phyloP scores from a whole-genome alignment of 2,329 filamentous ascomycete genomes.

The Stagonosporopsis vannaccii region DNA sequence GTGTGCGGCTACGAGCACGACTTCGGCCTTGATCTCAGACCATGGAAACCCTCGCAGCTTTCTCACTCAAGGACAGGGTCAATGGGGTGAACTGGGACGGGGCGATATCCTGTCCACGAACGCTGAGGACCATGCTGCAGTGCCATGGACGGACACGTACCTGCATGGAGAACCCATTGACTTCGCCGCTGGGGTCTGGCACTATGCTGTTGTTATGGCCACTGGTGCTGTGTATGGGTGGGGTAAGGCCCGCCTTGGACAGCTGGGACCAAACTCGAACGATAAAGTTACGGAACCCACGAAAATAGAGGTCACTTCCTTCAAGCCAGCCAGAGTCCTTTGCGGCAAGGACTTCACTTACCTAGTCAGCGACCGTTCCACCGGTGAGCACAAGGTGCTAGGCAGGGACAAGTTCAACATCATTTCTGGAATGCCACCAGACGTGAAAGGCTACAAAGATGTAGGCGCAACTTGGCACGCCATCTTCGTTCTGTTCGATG shows the following conservation, averaged over 20 bases:
- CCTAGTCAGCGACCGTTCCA: constrained; percentile 62
- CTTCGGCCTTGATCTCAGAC: constrained; percentile 33
- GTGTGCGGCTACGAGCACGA: constrained; percentile 34
- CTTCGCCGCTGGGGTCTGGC: constrained; percentile 77
- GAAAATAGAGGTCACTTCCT: constrained; percentile 55
- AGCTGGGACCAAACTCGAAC: constrained; percentile 67
- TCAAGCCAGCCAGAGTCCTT: constrained; percentile 70
- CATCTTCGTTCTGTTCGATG: constrained; percentile 71
- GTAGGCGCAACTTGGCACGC: constrained; percentile 84
- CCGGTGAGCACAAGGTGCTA: constrained; percentile 70
- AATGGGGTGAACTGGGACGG: constrained; percentile 38
- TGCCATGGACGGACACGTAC: constrained; percentile 2
- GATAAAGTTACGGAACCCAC: constrained; percentile 50
- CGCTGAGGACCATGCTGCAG: background rate
- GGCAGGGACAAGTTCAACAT: constrained; percentile 79
- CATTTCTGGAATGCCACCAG: constrained; percentile 62
- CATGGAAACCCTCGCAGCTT: background rate
- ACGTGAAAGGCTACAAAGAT: constrained; percentile 67
- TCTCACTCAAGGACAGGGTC: constrained; percentile 25
- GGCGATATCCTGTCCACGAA: background rate
- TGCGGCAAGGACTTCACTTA: constrained; percentile 90
- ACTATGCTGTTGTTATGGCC: constrained; percentile 75
- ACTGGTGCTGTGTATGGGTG: constrained; percentile 85
- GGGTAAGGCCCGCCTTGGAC: constrained; percentile 86
- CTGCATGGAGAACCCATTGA: constrained; percentile 57